A percentile compares a stretch with the other conserved stretches of the same genome.
Conservation (phyloP, 1,284 basidiomycete species). For the Trichosporon inkin region DNA sequence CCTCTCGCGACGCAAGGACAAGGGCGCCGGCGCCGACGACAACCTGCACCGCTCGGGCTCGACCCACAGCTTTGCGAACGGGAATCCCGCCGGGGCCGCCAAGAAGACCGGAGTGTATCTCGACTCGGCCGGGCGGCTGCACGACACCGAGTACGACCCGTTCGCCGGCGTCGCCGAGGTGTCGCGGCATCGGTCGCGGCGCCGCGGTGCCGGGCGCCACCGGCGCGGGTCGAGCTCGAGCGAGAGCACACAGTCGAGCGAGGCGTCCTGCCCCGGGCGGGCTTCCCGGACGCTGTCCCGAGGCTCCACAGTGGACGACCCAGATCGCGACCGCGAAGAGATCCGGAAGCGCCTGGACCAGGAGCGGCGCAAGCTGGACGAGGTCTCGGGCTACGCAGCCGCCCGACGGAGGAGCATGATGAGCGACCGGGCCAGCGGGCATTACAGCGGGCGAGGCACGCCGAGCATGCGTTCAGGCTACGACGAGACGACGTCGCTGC, state of each 20-base stretch:
- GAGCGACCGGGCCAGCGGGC: slow-evolving; percentile 32
- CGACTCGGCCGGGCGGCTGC: slow-evolving; percentile 44
- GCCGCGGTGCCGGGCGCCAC: slow-evolving; percentile 38
- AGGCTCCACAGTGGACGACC: background rate
- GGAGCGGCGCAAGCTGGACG: slow-evolving; percentile 43
- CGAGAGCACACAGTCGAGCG: slow-evolving; percentile 13
- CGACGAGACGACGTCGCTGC: slow-evolving; percentile 12
- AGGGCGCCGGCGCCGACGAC: slow-evolving; percentile 24
- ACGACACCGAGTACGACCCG: slow-evolving; percentile 51
- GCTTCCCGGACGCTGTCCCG: background rate
- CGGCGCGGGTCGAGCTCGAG: slow-evolving; percentile 26
- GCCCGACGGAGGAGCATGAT: slow-evolving; percentile 39
- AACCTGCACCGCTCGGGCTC: slow-evolving; percentile 18
- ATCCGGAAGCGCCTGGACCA: slow-evolving; percentile 34
- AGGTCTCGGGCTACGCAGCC: slow-evolving; percentile 40
- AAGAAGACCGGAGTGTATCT: slow-evolving; percentile 38
- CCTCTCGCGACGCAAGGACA: slow-evolving; percentile 15
- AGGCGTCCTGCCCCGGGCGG: slow-evolving; percentile 7
- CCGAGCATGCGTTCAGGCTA: slow-evolving; percentile 26
- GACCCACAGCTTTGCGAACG: slow-evolving; percentile 12
- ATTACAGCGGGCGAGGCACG: slow-evolving; percentile 29
- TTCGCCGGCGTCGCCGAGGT: slow-evolving; percentile 46
- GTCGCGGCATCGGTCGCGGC: slow-evolving; percentile 38
- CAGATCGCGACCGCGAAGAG: slow-evolving; percentile 32
- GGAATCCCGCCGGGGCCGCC: background rate